Percentiles rank a stretch among this genome's conserved stretches.
These are phyloP conservation scores for Cerioporus squamosus DNA, from an alignment of 1,284 basidiomycete species.

Conservation along the genomic window DNA sequence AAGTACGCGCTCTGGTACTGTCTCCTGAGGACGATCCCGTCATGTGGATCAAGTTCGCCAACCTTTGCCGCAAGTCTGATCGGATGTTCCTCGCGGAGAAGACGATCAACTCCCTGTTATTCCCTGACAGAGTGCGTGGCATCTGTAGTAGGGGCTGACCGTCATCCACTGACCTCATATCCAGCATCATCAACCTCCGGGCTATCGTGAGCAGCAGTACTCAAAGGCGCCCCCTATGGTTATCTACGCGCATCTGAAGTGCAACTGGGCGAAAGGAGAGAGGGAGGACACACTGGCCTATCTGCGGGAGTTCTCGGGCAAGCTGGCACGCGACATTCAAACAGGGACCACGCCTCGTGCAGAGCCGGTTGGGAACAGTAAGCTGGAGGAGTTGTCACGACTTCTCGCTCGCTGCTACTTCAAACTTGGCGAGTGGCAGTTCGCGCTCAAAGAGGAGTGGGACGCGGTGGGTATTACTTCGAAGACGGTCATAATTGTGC, in stretches of 20 bases:
- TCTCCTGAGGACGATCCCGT: conserved; percentile 94
- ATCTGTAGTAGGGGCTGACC: no score
- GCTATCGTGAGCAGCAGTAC: conserved; percentile 48
- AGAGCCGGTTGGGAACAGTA: conserved; percentile 49
- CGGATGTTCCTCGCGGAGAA: conserved; percentile 93
- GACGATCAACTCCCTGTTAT: conserved; percentile 91
- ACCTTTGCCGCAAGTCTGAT: conserved; percentile 86
- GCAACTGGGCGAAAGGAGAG: conserved; percentile 92
- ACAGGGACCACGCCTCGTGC: conserved; percentile 52
- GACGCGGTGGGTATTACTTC: conserved; percentile 56
- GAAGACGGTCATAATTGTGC: not conserved
- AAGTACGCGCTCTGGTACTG: conserved; percentile 94
- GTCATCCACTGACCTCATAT: not conserved
- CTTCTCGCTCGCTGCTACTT: conserved; percentile 97
- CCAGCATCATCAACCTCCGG: conserved; percentile 22
- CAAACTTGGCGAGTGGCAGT: conserved; percentile 97
- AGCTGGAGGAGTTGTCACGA: conserved; percentile 78
- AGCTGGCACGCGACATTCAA: conserved; percentile 78
- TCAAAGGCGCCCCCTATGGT: conserved; percentile 92
- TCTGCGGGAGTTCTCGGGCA: conserved; percentile 85
- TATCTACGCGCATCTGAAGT: conserved; percentile 97
- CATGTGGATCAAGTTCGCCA: conserved; percentile 97
- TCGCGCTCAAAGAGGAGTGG: conserved; percentile 82
- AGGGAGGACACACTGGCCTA: conserved; percentile 84
- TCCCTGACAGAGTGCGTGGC: conserved; percentile 58